A percentile compares a stretch with the other conserved stretches of the same genome.
Conservation (phyloP, 257 asterid species). For the Nicotiana paniculata region DNA sequence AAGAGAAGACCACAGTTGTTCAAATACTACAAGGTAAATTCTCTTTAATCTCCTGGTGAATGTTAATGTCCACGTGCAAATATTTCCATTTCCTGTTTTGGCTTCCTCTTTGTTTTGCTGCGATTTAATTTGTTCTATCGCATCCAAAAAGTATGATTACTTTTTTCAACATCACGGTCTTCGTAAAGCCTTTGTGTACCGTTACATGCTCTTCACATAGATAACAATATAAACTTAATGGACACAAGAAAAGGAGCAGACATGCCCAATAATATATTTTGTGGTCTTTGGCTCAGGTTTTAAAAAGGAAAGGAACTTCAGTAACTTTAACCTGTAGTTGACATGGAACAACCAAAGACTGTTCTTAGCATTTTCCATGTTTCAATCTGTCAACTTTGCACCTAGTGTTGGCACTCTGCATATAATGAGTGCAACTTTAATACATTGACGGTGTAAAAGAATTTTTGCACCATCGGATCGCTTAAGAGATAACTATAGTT, state of each 20-base stretch:
- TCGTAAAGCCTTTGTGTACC: neutral
- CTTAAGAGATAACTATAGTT: no score
- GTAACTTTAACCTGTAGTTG: neutral
- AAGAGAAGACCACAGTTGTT: constrained; percentile 89
- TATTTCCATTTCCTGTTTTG: neutral
- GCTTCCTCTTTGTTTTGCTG: neutral
- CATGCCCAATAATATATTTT: neutral
- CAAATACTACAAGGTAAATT: constrained; percentile 75
- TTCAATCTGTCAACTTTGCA: neutral
- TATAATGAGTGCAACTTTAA: neutral
- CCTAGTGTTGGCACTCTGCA: neutral
- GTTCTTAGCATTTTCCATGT: neutral
- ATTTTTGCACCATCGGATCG: no score
- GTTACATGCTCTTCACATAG: neutral
- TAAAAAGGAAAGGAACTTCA: neutral
- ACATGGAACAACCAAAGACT: neutral
- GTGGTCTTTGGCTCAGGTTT: neutral
- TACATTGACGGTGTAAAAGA: no score
- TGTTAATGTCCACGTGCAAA: neutral
- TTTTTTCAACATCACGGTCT: neutral
- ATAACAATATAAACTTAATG: neutral
- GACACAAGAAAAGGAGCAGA: neutral
- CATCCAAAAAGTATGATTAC: neutral
- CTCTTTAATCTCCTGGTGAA: neutral
- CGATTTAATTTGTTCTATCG: neutral